A percentile compares a stretch with the other conserved stretches of the same genome.
These are phyloP conservation scores for Cicer judaicum DNA, from an alignment of 306 rosid genomes.

Conservation along the genomic window DNA sequence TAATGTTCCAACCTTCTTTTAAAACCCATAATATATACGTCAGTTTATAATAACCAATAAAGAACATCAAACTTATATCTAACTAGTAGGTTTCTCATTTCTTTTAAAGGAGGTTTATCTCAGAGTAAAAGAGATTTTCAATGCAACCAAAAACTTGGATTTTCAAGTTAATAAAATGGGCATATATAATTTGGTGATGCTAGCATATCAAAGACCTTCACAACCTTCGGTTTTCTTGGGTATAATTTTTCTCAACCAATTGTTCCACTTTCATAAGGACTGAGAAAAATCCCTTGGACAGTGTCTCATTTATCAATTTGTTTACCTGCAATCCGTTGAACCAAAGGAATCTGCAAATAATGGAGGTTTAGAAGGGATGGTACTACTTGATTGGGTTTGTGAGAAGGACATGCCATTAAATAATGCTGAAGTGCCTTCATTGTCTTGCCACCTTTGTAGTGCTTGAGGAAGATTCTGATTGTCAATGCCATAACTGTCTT, in stretches of 20 bases:
- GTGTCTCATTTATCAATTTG: conserved; percentile 1
- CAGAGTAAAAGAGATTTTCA: conserved; percentile 37
- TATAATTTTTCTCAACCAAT: conserved; percentile 7
- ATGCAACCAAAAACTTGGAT: conserved; percentile 30
- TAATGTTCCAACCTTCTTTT: conserved; percentile 36
- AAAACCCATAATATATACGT: conserved; percentile 11
- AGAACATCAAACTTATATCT: conserved; percentile 37
- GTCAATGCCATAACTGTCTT: conserved; percentile 60
- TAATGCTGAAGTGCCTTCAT: conserved; percentile 83
- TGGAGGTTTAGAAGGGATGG: conserved; percentile 71
- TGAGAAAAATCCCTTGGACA: not conserved
- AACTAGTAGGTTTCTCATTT: not conserved
- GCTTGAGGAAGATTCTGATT: conserved; percentile 77
- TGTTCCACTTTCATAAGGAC: conserved; percentile 23
- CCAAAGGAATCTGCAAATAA: conserved; percentile 77
- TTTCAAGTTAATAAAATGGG: conserved; percentile 10
- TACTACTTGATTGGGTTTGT: conserved; percentile 72
- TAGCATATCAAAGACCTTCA: conserved; percentile 39
- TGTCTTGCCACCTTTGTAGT: conserved; percentile 88
- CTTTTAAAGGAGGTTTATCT: not conserved
- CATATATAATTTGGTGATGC: conserved; percentile 28
- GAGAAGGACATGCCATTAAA: conserved; percentile 69
- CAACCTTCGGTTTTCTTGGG: conserved; percentile 34
- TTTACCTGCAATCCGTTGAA: conserved; percentile 80
- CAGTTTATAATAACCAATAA: conserved; percentile 41